Evolutionary conservation across 306 rosid species (phyloP).

Genomic region (Begonia peltatifolia): DNA sequence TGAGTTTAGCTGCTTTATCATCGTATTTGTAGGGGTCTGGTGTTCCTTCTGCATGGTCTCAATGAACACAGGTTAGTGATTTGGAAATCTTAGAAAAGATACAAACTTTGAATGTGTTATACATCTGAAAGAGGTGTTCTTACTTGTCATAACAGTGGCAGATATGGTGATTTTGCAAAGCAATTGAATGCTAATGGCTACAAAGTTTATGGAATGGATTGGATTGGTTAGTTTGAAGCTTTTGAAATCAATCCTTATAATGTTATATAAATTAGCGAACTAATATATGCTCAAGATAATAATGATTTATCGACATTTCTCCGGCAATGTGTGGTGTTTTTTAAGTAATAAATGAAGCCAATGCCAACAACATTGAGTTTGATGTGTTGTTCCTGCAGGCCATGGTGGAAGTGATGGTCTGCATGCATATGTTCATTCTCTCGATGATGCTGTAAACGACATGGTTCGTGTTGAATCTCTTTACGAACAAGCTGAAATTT

Average conservation of each 20-base stretch:
- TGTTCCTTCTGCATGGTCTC: slow-evolving; percentile 79
- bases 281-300: too few species aligned
- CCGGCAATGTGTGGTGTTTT: background rate
- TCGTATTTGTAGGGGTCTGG: slow-evolving; percentile 58
- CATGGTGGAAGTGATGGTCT: slow-evolving; percentile 96
- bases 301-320: too few species aligned
- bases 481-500: background rate
- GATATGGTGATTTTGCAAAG: slow-evolving; percentile 72
- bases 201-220: slow-evolving; percentile 90
- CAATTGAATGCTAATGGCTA: slow-evolving; percentile 64
- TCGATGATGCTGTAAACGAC: slow-evolving; percentile 76
- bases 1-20: background rate
- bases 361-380: background rate
- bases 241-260: background rate
- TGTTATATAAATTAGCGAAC: too few species aligned
- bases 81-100: background rate
- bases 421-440: slow-evolving; percentile 84
- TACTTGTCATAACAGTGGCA: slow-evolving; percentile 39
- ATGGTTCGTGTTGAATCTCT: slow-evolving; percentile 34
- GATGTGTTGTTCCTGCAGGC: slow-evolving; percentile 23
- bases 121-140: slow-evolving; percentile 1
- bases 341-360: background rate
- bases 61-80: slow-evolving; percentile 81
- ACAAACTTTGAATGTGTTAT: too few species aligned
- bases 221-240: slow-evolving; percentile 62